Evolutionary conservation across 805 yeast species (phyloP).

Genomic region (Yarrowia deformans): DNA sequence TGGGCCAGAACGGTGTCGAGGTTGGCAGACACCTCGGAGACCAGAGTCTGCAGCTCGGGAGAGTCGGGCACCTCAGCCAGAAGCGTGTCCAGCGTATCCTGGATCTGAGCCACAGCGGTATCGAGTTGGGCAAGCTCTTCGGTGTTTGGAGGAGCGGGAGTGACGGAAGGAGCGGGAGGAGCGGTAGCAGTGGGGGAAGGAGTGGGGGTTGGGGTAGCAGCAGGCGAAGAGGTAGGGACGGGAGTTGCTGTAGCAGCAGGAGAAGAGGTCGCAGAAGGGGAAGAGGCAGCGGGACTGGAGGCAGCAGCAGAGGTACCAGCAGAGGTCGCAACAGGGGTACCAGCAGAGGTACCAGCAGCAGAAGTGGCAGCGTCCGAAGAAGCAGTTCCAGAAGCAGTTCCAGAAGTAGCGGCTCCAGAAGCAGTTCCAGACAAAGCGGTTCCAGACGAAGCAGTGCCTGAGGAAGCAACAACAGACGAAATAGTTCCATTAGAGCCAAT

Average conservation of each 20-base stretch:
- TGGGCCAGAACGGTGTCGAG: background rate
- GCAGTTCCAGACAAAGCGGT: too few relatives aligned
- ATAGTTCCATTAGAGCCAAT: too few relatives aligned
- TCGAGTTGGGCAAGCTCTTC: background rate
- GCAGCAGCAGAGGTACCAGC: background rate
- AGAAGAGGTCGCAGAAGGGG: background rate
- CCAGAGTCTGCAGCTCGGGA: background rate
- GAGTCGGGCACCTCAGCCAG: background rate
- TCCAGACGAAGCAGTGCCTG: too few relatives aligned
- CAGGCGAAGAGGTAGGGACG: background rate
- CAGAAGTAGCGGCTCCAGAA: too few relatives aligned
- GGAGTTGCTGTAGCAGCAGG: background rate
- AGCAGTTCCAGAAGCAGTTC: too few relatives aligned
- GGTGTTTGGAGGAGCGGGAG: background rate
- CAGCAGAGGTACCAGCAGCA: background rate
- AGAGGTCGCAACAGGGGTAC: background rate
- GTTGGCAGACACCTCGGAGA: background rate
- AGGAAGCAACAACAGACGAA: too few relatives aligned
- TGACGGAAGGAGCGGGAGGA: background rate
- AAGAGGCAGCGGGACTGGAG: background rate
- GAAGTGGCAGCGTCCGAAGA: too few relatives aligned
- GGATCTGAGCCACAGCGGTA: background rate
- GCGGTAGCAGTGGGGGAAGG: background rate
- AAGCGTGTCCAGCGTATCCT: background rate
- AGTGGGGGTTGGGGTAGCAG: background rate